Evolutionary conservation across 1,139 yeast genomes (phyloP), one percentile per base, ranked within the genome.

Genomic region (Zhuliangozyma parablackwelliae): DNA sequence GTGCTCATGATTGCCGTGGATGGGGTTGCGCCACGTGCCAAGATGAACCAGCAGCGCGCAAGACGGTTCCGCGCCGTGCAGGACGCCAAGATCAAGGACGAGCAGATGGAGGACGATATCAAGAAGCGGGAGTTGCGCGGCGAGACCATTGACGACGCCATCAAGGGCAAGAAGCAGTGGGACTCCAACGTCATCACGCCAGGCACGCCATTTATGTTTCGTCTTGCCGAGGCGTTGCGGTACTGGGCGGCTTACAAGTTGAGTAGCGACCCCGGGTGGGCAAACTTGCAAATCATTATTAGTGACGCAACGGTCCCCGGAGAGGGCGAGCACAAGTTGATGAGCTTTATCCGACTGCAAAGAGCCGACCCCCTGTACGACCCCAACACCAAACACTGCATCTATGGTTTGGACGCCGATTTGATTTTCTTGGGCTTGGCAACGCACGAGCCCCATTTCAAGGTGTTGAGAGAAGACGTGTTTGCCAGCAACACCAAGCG

Each of bases 271-370:
- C 84, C 96, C 2, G 89, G 89, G 32, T 92, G 98, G 98, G 84
- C 82, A 32, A 72, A 80, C 37, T 67, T 92, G 32, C 90, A 87
- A 51, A 82, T 92, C 24, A 78, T 92, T 28, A 78, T 92, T 34
- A 85, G 96, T 55, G 99, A 95, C 50, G 96, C 95, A 35, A 92
- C 95, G 26, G 97, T 90, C 10, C 98, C 99, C 1, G 99, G 99
- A 42, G 99, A 92, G 69, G 99, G 99, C 55, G 99, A 92, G 63
- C 99, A 92, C 68, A 92, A 92, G 59, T 83, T 92, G 50, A 94
- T 92, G 98, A 86, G 85, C 48, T 89, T 84, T 54, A 86, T 94
- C 49, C 79, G 98, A 51, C 74, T 82, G 35, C 88, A 86, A 61
- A 77, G 96, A 57, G 80, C 89, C 33, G 90, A 86, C 51, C 84